Percentiles rank a stretch among this genome's conserved stretches.
These are phyloP conservation scores for Podaxis sp. DNA, from an alignment of 768 basidiomycete species.

Conservation along the genomic window DNA sequence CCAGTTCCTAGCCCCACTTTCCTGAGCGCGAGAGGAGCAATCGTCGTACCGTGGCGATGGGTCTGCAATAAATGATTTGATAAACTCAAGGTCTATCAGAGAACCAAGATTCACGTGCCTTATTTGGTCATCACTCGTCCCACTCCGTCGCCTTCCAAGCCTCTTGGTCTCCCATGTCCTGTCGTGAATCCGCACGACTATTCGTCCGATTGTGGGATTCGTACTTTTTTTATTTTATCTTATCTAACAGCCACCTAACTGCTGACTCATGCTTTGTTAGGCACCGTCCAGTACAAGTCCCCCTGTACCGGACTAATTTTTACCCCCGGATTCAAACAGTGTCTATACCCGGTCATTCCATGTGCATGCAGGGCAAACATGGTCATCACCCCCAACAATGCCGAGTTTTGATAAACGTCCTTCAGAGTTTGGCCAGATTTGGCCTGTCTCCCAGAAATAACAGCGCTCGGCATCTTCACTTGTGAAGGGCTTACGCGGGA, in stretches of 20 bases:
- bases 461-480: background rate
- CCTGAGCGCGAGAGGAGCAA: background rate
- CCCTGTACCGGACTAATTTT: background rate
- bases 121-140: background rate
- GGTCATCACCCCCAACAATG: background rate
- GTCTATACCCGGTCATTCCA: background rate
- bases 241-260: background rate
- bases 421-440: background rate
- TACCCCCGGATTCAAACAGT: background rate
- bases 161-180: background rate
- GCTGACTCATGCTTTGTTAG: too few species aligned
- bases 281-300: background rate
- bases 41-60: background rate
- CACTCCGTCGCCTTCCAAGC: background rate
- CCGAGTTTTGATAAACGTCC: background rate
- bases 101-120: background rate
- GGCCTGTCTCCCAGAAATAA: too few species aligned
- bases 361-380: background rate
- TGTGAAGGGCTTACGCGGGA: background rate
- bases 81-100: constrained; percentile 2
- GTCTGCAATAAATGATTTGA: background rate
- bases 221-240: background rate
- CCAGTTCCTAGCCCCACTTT: background rate
- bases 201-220: background rate
- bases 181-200: background rate